Conservation (phyloP, 2,329 filamentous ascomycete genomes). For the Arachnomyces sp. region DNA sequence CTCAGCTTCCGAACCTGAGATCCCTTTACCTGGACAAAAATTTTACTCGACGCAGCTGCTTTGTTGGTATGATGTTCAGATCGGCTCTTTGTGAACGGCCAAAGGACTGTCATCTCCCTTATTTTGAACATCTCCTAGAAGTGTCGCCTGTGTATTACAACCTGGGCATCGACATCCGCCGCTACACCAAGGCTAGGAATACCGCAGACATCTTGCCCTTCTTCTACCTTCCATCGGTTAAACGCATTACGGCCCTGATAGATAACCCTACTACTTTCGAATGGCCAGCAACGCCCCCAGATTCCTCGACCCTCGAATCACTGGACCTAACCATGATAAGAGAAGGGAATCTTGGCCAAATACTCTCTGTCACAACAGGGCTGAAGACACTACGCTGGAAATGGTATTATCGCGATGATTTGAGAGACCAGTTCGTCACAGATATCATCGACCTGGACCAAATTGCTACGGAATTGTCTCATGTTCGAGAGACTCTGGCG, state of each 20-base stretch:
- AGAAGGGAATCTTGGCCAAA: constrained; percentile 3
- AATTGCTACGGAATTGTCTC: constrained; percentile 13
- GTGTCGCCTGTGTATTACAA: constrained; percentile 2
- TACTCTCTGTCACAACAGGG: constrained; percentile 5
- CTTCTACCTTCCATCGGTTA: constrained; percentile 14
- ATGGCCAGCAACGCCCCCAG: constrained; percentile 11
- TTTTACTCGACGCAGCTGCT: neutral
- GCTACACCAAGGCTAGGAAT: constrained; percentile 7
- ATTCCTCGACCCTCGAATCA: constrained; percentile 4
- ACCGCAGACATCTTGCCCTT: constrained; percentile 13
- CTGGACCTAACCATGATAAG: constrained; percentile 4
- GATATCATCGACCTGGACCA: constrained; percentile 13
- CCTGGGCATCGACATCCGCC: neutral
- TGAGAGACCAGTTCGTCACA: constrained; percentile 4
- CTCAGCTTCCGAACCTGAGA: constrained; percentile 12
- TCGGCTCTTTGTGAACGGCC: constrained; percentile 1
- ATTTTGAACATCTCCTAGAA: constrained; percentile 5
- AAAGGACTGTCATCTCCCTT: neutral
- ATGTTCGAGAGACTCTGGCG: constrained; percentile 13
- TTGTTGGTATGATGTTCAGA: constrained; percentile 3
- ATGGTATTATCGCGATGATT: constrained; percentile 5
- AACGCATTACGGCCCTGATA: constrained; percentile 12
- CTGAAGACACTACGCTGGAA: constrained; percentile 5
- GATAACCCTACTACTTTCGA: constrained; percentile 12
- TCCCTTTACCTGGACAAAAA: constrained; percentile 8